Base-by-base conservation (phyloP, 352 stramenopile genomes). In the Globisporangium cystogenes region DNA sequence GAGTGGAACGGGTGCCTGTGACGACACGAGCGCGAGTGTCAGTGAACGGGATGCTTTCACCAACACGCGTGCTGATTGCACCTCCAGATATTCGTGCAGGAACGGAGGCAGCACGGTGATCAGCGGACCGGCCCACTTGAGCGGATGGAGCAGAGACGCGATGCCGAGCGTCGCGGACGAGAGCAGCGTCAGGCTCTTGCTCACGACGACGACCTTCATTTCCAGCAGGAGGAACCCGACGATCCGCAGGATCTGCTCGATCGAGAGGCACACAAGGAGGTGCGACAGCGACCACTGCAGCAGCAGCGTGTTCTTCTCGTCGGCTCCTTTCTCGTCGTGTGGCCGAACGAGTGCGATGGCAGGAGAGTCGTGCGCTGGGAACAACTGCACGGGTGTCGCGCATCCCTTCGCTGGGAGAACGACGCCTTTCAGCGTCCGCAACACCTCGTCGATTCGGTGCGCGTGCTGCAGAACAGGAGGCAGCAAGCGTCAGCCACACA, bases 1-100 rank as follows among this genome's bases (percentile, higher is more conserved):
- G 16, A 83, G 36, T 39, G 73, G 73, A 21, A 81, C 70, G 20
- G 73, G 70, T 7, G 73, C 73, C 73, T 83, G 33, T 0, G 7
- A 31, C 36, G 24, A 20, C 35, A 15, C 16, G 23, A 27, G 37
- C 18, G n/a, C 16, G 16, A 43, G 21, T 39, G 23, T 8, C 16
- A 2, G 36, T 40, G 11, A n/a, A 16, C n/a, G 0, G 4, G 23
- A n/a, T 2, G 31, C 6, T 39, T 11, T 18, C 14, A 39, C 14
- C 33, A 10, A 16, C 3, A 10, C 12, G 7, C 29, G 39, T 3
- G 21, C 23, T 3, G 33, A 3, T 7, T 51, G 20, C 42, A 83
- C 73, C 68, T 83, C 73, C 58, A 81, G 68, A 39, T 79, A 83
- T 31, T 83, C 73, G 46, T 74, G 68, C 41, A 83, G 65, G 26